Base-by-base conservation (phyloP, 1,139 yeast genomes). In the Sugiyamaella grinbergsii region DNA sequence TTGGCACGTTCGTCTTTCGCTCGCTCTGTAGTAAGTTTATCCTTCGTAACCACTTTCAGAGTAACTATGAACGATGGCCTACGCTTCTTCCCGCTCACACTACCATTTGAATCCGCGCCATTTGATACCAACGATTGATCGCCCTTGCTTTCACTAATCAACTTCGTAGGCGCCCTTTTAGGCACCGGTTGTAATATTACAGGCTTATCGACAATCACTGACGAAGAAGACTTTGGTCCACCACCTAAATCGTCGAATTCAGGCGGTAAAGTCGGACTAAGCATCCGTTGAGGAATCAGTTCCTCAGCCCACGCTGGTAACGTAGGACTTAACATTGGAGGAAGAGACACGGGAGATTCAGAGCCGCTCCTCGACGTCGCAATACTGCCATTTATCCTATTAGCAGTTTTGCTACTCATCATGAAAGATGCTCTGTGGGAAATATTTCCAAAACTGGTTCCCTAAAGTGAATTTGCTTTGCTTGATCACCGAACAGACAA, bases 311-410 rank as follows among this genome's bases (percentile, higher is more conserved):
- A 63, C 3, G 65, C 53, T 10, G 71, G 71, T 26, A 67, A 57
- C 11, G 71, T 65, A 6, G 71, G 71, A 47, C 70, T 65, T 43
- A 67, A 58, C 65, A 67, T 61, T 4, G 70, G 68, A 28, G 71
- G 71, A 28, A 74, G 67, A 22, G 49, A 31, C 5, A 34, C 33
- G 8, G 49, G 49, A n/a, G 43, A 45, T 20, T 37, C 43, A 13
- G 38, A 38, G 10, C 43, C 49, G n/a, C 18, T 23, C 13, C 42
- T 13, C 10, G 49, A 29, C 6, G 42, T 13, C 5, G 29, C 28
- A 13, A 31, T 19, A 23, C 13, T 31, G 31, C 43, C 43, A 23
- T 37, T 45, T 10, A 45, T 41, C 23, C 49, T 26, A 18, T 38
- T 45, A 24, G 38, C 49, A n/a, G 49, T 36, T 38, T 45, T 45